Conservation (phyloP, 2,329 filamentous ascomycete genomes). For the Pyricularia sp. region DNA sequence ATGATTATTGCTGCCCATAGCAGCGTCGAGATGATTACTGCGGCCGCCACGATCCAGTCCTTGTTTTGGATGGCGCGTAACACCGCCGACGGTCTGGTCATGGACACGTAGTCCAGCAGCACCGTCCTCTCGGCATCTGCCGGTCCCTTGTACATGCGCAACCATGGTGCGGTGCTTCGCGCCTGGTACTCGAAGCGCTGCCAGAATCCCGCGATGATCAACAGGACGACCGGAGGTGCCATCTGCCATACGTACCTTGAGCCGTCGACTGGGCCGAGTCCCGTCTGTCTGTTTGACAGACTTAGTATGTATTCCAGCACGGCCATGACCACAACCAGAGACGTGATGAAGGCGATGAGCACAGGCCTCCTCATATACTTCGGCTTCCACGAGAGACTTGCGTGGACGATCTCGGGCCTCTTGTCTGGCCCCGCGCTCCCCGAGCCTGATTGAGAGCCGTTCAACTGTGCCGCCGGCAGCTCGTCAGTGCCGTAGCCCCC, state of each 20-base stretch:
- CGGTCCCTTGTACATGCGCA: slow-evolving; percentile 20
- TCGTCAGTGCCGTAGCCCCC: not conserved
- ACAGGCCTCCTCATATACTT: slow-evolving; percentile 23
- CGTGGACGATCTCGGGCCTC: slow-evolving; percentile 15
- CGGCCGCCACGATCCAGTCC: slow-evolving; percentile 23
- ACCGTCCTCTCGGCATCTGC: slow-evolving; percentile 21
- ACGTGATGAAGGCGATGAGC: slow-evolving; percentile 18
- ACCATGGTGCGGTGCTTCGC: slow-evolving; percentile 27
- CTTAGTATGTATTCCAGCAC: slow-evolving; percentile 20
- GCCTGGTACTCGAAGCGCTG: slow-evolving; percentile 28
- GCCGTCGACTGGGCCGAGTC: slow-evolving; percentile 10
- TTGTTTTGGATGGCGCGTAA: slow-evolving; percentile 19
- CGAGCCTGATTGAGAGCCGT: not conserved
- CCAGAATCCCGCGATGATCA: slow-evolving; percentile 23
- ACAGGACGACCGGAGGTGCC: slow-evolving; percentile 22
- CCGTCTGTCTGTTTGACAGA: slow-evolving; percentile 22
- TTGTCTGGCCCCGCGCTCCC: slow-evolving; percentile 7
- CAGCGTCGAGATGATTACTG: slow-evolving; percentile 17
- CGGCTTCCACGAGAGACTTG: slow-evolving; percentile 24
- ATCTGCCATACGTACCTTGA: slow-evolving; percentile 27
- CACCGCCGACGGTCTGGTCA: slow-evolving; percentile 18
- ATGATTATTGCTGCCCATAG: slow-evolving; percentile 24
- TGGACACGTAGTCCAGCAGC: slow-evolving; percentile 24
- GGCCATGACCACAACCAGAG: slow-evolving; percentile 19
- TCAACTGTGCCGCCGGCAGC: not conserved